Percentiles rank a stretch among this genome's conserved stretches.
These are phyloP conservation scores for Tremella fuciformis DNA, from an alignment of 768 basidiomycete genomes.

Conservation along the genomic window DNA sequence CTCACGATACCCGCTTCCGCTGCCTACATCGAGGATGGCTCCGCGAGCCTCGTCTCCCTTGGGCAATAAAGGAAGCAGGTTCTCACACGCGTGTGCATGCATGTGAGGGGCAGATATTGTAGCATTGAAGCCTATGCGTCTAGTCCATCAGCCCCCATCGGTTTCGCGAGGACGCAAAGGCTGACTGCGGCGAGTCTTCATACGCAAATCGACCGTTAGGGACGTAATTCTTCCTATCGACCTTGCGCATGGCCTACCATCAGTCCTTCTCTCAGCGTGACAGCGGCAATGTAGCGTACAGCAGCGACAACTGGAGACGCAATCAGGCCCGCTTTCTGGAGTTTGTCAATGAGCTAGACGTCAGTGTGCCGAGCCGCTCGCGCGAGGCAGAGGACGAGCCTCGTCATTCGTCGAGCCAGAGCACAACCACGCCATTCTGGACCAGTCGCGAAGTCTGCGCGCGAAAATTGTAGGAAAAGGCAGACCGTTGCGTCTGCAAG, in stretches of 20 bases:
- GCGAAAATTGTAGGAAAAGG: too few relatives aligned
- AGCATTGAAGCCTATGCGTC: constrained; percentile 74
- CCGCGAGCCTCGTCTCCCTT: constrained; percentile 53
- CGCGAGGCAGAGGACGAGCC: constrained; percentile 36
- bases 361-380: not conserved
- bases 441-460: too few relatives aligned
- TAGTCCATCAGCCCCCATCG: constrained; percentile 41
- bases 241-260: constrained; percentile 64
- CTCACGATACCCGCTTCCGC: constrained; percentile 72
- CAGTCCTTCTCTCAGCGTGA: not conserved
- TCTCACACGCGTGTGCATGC: constrained; percentile 84
- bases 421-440: constrained; percentile 58
- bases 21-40: constrained; percentile 82
- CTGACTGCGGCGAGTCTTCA: constrained; percentile 71
- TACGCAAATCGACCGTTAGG: constrained; percentile 60
- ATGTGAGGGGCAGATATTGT: constrained; percentile 98
- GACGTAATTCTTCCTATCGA: constrained; percentile 72
- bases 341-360: constrained; percentile 62
- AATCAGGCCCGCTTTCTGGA: constrained; percentile 61
- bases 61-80: constrained; percentile 66
- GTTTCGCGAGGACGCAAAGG: not conserved
- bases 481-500: not conserved
- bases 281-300: not conserved
- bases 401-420: constrained; percentile 67
- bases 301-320: constrained; percentile 53